These are phyloP conservation scores for Ceratobasidium sp. DNA, from an alignment of 1,284 basidiomycete genomes.

Conservation along the genomic window DNA sequence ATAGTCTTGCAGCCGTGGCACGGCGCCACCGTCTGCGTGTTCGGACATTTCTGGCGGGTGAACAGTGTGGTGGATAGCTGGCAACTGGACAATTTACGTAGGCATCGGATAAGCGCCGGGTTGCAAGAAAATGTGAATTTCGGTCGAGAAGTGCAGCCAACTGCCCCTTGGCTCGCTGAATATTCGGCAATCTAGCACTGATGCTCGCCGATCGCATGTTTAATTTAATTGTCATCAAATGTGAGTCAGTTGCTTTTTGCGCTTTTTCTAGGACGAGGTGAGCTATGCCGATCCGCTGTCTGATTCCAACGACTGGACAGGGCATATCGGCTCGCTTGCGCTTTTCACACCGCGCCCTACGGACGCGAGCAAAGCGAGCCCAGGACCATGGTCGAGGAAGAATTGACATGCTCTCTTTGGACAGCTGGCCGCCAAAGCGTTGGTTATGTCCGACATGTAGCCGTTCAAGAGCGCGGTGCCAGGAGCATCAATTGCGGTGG, in stretches of 20 bases:
- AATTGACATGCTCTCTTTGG: conserved; percentile 46
- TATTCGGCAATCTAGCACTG: conserved; percentile 19
- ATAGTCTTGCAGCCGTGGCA: conserved; percentile 45
- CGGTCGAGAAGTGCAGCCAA: background rate
- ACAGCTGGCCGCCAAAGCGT: conserved; percentile 41
- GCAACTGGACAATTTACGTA: background rate
- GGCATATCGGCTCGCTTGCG: conserved; percentile 31
- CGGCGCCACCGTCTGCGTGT: conserved; percentile 5
- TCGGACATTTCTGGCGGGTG: conserved; percentile 21
- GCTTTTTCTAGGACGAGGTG: conserved; percentile 3
- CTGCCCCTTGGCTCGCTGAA: conserved; percentile 31
- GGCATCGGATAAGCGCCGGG: background rate
- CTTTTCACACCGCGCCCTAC: conserved; percentile 35
- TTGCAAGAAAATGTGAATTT: background rate
- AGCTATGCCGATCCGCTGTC: conserved; percentile 14
- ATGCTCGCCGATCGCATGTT: conserved; percentile 35
- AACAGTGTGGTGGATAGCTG: conserved; percentile 7
- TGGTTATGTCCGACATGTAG: conserved; percentile 46
- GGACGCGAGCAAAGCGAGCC: conserved; percentile 41
- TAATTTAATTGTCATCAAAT: conserved; percentile 30
- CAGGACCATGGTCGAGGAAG: conserved; percentile 36
- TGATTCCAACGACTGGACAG: conserved; percentile 15
- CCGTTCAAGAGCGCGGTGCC: conserved; percentile 30
- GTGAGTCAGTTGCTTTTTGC: conserved; percentile 34
- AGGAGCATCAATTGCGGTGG: conserved; percentile 36